Evolutionary conservation across 768 basidiomycete genomes (phyloP).

Genomic region (Cubamyces lactineus): DNA sequence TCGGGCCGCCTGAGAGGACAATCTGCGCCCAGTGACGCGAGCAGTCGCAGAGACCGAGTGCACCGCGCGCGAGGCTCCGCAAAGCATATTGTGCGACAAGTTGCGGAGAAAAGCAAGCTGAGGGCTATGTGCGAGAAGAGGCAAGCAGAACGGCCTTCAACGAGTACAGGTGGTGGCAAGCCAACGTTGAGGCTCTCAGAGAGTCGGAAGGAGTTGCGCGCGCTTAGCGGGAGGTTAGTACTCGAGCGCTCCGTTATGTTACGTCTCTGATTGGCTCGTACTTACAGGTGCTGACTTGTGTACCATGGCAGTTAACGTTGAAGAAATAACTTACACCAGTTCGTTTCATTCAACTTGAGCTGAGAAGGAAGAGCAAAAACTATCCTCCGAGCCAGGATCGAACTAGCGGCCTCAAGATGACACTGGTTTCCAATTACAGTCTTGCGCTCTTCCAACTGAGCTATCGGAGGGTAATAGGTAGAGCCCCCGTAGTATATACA

Average conservation of each 20-base stretch:
- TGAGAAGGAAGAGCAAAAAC: neutral
- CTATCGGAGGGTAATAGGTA: neutral
- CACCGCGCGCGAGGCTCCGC: conserved; percentile 7
- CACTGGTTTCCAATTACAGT: neutral
- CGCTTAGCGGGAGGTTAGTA: neutral
- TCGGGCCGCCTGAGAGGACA: conserved; percentile 3
- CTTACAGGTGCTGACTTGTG: neutral
- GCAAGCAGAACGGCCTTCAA: too few relatives aligned
- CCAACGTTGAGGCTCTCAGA: neutral
- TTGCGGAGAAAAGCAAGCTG: too few relatives aligned
- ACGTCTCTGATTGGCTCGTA: neutral
- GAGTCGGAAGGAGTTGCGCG: neutral
- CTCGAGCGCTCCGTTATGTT: neutral
- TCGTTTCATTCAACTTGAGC: too few relatives aligned
- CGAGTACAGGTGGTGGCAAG: too few relatives aligned
- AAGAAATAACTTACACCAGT: too few relatives aligned
- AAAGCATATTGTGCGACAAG: conserved; percentile 1
- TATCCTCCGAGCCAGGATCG: conserved; percentile 6
- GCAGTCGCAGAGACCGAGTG: neutral
- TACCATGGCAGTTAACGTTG: too few relatives aligned
- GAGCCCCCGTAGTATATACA: neutral
- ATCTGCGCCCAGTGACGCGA: conserved; percentile 4
- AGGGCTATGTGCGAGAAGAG: too few relatives aligned
- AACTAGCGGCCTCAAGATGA: conserved; percentile 7
- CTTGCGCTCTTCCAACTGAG: conserved; percentile 7